Evolutionary conservation across 2,329 filamentous ascomycete species (phyloP).

Genomic region (Lecanicillium sp.): DNA sequence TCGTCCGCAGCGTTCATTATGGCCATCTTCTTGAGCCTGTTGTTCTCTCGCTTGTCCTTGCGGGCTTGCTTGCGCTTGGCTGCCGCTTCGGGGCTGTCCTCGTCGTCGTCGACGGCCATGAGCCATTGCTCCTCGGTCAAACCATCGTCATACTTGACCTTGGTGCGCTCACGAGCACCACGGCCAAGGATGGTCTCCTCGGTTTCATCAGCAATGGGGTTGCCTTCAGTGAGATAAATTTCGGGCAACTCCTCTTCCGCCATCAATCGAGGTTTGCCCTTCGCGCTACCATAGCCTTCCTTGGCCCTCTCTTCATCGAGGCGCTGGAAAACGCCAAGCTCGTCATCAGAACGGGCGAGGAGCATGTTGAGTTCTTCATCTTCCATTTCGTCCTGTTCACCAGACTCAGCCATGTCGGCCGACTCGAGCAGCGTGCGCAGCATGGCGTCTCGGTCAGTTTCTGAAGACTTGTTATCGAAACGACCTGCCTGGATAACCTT

Average conservation of each 20-base stretch:
- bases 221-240: constrained; percentile 85
- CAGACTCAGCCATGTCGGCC: constrained; percentile 58
- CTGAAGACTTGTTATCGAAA: constrained; percentile 98
- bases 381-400: constrained; percentile 94
- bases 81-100: constrained; percentile 88
- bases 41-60: constrained; percentile 70
- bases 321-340: constrained; percentile 69
- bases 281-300: constrained; percentile 67
- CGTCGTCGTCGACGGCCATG: constrained; percentile 93
- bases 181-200: constrained; percentile 72
- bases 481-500: constrained; percentile 99
- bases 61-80: constrained; percentile 83
- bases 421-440: constrained; percentile 86
- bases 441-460: constrained; percentile 96
- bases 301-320: constrained; percentile 69
- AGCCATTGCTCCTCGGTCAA: constrained; percentile 99
- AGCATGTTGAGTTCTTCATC: constrained; percentile 96
- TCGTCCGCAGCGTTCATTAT: constrained; percentile 40
- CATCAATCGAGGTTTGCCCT: constrained; percentile 71
- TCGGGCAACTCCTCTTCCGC: constrained; percentile 83
- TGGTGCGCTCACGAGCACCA: constrained; percentile 88
- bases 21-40: constrained; percentile 57
- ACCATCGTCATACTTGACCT: constrained; percentile 93
- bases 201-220: constrained; percentile 69
- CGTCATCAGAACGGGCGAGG: constrained; percentile 78